Evolutionary conservation across 1,139 yeast species (phyloP), one percentile per base, ranked within the genome.

Genomic region (Candida pseudoviswanathii): DNA sequence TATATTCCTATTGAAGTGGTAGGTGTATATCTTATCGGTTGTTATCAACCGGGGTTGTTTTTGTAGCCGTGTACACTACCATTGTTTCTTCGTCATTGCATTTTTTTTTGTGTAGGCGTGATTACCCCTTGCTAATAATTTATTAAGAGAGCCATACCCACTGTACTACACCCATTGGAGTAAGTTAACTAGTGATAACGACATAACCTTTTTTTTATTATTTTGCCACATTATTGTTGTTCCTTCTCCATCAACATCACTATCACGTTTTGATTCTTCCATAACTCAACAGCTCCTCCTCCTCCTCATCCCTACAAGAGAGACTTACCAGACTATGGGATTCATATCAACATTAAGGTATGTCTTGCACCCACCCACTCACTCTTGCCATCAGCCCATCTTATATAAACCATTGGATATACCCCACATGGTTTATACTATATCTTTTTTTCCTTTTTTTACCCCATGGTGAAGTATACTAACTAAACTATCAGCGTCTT

Each of bases 321-420:
- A 16, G 16, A 16, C 16, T 16, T 16, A 22, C 32, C 16, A 36
- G 10, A 29, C 37, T 30, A 53, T 54, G 56, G 60, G 60, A 21
- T 46, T 58, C 26, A 54, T 60, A 50, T 52, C 60, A 38, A 50
- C 56, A 26, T 52, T 59, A 49, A 54, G 57, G 64, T 61, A 56
- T 42, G 64, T 57, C 47, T 45, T 11, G 5, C 4, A 10, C 4
- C 24, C 11, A 5, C 16, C 16, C n/a, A 29, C 31, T 26, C 16
- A 26, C 22, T 16, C 16, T 16, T 16, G 16, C 16, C 16, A 16
- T 16, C 16, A 16, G 16, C 16, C 16, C 16, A 16, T 16, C 16
- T 7, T 24, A 22, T 8, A 22, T 6, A 24, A 36, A 33, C 37
- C 11, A 11, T 4, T 21, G 21, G 24, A 33, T 9, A 4, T 11